Conservation (phyloP, 1,284 basidiomycete species). For the Fomitopsis betulina region DNA sequence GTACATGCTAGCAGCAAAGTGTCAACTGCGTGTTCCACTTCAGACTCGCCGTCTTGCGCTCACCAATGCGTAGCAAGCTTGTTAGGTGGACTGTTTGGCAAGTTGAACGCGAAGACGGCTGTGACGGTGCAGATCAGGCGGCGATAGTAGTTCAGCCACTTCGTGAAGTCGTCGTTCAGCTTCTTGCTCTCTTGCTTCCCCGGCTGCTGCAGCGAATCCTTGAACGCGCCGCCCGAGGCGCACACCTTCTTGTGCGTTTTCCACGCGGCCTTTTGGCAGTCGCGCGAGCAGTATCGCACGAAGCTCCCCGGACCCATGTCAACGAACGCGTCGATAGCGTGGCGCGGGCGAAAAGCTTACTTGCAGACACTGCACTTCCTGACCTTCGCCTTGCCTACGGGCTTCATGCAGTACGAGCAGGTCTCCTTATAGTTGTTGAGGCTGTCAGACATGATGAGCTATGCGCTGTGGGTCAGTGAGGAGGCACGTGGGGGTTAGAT, state of each 20-base stretch:
- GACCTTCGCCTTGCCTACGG: neutral
- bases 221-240: constrained; percentile 6
- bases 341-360: neutral
- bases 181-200: neutral
- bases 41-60: neutral
- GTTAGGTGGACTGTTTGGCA: constrained; percentile 21
- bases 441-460: neutral
- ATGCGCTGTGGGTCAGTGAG: neutral
- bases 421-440: neutral
- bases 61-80: constrained; percentile 11
- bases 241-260: constrained; percentile 6
- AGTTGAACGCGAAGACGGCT: constrained; percentile 20
- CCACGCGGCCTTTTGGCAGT: constrained; percentile 5
- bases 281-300: constrained; percentile 3
- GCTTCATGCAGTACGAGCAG: neutral
- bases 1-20: constrained; percentile 19
- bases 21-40: neutral
- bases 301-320: neutral
- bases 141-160: constrained; percentile 10
- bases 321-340: neutral
- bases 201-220: neutral
- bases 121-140: neutral
- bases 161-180: constrained; percentile 5
- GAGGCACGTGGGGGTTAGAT: neutral
- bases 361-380: neutral